phyloP scores from a whole-genome alignment of 2,329 filamentous ascomycete genomes.

The Conoideocrella luteorostrata region DNA sequence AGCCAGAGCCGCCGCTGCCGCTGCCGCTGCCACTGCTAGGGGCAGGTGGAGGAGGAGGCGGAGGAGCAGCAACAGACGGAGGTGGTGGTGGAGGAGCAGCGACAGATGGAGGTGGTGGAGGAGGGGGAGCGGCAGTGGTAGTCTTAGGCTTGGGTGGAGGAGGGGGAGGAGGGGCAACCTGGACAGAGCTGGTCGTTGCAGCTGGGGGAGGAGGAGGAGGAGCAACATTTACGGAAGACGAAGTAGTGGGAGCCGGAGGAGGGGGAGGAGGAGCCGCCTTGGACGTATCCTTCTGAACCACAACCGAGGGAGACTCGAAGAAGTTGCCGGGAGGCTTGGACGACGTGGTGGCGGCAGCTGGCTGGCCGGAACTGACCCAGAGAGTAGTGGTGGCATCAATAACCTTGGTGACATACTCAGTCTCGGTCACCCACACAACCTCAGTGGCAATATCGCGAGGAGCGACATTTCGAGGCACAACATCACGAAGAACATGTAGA shows the following conservation, averaged over 20 bases:
- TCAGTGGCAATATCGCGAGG: constrained; percentile 39
- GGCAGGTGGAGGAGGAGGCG: constrained; percentile 10
- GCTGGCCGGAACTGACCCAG: constrained; percentile 31
- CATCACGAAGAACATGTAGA: constrained; percentile 20
- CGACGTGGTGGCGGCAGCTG: constrained; percentile 18
- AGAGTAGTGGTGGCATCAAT: constrained; percentile 43
- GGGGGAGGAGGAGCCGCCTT: constrained; percentile 6
- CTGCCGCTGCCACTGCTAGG: constrained; percentile 3
- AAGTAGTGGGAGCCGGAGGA: constrained; percentile 10
- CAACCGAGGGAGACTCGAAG: constrained; percentile 18
- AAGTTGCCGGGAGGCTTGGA: constrained; percentile 22
- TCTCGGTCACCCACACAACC: constrained; percentile 45
- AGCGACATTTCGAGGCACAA: constrained; percentile 6
- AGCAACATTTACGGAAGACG: constrained; percentile 14
- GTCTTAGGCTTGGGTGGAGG: constrained; percentile 11
- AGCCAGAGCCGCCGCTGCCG: constrained; percentile 11
- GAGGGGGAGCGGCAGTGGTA: constrained; percentile 8
- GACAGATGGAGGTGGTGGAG: constrained; percentile 9
- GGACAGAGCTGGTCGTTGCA: constrained; percentile 17
- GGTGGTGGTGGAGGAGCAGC: constrained; percentile 10
- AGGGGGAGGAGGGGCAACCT: constrained; percentile 19
- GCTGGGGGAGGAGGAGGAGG: constrained; percentile 17
- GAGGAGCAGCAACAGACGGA: constrained; percentile 12
- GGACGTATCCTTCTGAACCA: constrained; percentile 2
- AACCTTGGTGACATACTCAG: constrained; percentile 38